Evolutionary conservation across 805 yeast genomes (phyloP), one percentile per base, ranked within the genome.

Genomic region (Saccharomycopsis fodiens): DNA sequence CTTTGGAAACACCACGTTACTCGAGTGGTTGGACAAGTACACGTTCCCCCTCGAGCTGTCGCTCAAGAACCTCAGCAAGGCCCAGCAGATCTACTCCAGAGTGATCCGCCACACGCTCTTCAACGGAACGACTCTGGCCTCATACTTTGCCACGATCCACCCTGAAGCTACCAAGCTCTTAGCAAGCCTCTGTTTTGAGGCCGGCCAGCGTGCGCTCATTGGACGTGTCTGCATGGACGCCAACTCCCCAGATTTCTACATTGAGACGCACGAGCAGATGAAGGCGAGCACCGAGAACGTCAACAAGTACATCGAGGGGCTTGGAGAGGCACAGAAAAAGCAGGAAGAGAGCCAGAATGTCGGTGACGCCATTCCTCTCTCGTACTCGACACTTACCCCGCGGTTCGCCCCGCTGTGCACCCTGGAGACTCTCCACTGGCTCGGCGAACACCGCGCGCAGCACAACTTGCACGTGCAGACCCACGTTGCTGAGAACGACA

Each of bases 151-250:
- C 3, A 88, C 97, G 0, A 80, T 86, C 39, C 95, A 91, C 58
- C 68, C 80, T 0, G 76, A 74, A 4, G 79, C 95, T 3, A 75
- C 97, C 2, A 81, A 81, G 42, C 55, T 82, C 31, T 73, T 93
- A 56, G 95, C 95, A 1, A 83, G 82, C 48, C 59, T 83, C 13
- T 78, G 91, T 30, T 64, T 79, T 10, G 50, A 67, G 34, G 54
- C 66, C 25, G 95, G 96, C 32, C 97, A 89, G 63, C 69, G 97
- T 50, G 96, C 96, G 0, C 73, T 85, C 44, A 78, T 93, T 32
- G 98, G 98, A 3, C 82, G 91, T 55, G 95, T 87, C 17, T 93
- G 97, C 60, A 93, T 93, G 97, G 82, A 88, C 59, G 73, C 76
- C 50, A 81, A 85, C 64, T 76, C 86, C 1, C 94, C 93, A 0